Conservation (phyloP, 495 filamentous ascomycete genomes). For the Penicillium bialowiezense region DNA sequence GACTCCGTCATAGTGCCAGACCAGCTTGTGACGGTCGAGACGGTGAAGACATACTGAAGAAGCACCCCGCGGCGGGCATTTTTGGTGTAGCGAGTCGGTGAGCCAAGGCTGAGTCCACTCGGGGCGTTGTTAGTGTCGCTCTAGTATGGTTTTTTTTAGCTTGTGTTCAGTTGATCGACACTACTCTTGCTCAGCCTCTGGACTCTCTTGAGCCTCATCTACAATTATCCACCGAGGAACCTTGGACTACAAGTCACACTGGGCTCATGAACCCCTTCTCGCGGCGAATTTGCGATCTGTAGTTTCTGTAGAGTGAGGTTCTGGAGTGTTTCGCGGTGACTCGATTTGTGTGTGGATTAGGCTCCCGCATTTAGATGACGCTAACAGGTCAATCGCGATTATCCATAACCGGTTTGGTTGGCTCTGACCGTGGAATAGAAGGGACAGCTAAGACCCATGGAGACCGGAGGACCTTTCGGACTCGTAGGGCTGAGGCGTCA, state of each 20-base stretch:
- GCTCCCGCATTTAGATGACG: conserved; percentile 29
- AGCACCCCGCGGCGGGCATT: background rate
- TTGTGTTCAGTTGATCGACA: background rate
- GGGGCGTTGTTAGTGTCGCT: background rate
- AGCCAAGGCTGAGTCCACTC: conserved; percentile 2
- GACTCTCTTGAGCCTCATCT: background rate
- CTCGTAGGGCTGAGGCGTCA: background rate
- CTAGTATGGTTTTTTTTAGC: background rate
- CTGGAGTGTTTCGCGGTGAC: too few species aligned
- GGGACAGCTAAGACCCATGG: background rate
- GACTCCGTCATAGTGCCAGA: too few species aligned
- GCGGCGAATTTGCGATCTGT: too few species aligned
- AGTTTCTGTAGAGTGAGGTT: too few species aligned
- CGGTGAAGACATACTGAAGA: conserved; percentile 3
- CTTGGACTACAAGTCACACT: too few species aligned
- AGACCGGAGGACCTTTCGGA: too few species aligned
- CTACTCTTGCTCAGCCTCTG: background rate
- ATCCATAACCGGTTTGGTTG: background rate
- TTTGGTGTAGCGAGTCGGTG: background rate
- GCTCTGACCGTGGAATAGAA: too few species aligned
- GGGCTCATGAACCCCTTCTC: too few species aligned
- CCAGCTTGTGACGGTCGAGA: background rate
- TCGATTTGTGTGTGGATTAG: conserved; percentile 6
- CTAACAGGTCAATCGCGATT: conserved; percentile 2
- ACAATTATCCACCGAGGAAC: too few species aligned